Evolutionary conservation across 305 asterid species (phyloP).

Genomic region (Ajuga reptans): DNA sequence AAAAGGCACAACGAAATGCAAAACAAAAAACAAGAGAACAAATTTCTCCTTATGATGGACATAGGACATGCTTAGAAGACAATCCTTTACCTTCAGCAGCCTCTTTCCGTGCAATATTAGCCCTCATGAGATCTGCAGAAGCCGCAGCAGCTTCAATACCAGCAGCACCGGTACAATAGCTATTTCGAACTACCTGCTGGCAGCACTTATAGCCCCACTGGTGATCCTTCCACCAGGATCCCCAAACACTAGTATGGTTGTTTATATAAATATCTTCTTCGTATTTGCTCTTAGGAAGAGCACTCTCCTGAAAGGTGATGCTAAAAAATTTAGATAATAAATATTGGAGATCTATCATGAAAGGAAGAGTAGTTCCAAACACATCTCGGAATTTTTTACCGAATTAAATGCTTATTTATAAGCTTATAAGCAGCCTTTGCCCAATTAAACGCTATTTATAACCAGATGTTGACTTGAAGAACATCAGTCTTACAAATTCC

Average conservation of each 20-base stretch:
- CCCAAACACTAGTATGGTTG: slow-evolving; percentile 92
- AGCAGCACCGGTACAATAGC: slow-evolving; percentile 94
- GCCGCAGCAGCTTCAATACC: slow-evolving; percentile 99
- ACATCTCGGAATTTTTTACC: too few relatives aligned
- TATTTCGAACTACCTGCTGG: slow-evolving; percentile 75
- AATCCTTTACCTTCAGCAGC: too few relatives aligned
- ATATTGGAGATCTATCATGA: neutral
- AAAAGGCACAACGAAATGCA: too few relatives aligned
- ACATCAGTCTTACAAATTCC: too few relatives aligned
- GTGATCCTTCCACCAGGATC: slow-evolving; percentile 97
- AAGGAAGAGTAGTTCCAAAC: neutral
- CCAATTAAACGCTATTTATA: too few relatives aligned
- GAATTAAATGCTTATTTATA: too few relatives aligned
- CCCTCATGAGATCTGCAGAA: slow-evolving; percentile 82
- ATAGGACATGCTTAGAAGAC: too few relatives aligned
- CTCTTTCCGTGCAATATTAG: slow-evolving; percentile 88
- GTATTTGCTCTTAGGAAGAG: slow-evolving; percentile 86
- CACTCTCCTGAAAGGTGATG: slow-evolving; percentile 49
- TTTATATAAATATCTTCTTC: slow-evolving; percentile 79
- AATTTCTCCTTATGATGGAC: too few relatives aligned
- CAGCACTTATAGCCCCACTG: slow-evolving; percentile 99
- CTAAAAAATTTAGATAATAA: neutral
- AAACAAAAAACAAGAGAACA: too few relatives aligned
- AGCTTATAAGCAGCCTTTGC: too few relatives aligned
- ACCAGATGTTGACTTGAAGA: too few relatives aligned